Conservation (phyloP, 441 rosid genomes). For the Bruguiera hainesii region DNA sequence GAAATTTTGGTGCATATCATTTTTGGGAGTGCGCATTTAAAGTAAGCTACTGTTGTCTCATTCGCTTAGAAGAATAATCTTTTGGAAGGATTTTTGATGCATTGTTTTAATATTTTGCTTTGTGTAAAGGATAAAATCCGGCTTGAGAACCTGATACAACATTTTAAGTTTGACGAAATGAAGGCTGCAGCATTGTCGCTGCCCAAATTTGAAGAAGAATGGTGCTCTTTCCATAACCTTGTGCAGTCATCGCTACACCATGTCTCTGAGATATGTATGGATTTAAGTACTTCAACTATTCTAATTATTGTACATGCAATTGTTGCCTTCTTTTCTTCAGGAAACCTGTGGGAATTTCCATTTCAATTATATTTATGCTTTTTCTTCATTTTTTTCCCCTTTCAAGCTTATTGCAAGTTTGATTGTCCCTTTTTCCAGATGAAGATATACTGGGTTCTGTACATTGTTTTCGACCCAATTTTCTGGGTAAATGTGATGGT, state of each 20-base stretch:
- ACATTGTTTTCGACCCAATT: constrained; percentile 12
- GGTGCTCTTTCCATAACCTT: constrained; percentile 86
- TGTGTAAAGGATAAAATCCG: constrained; percentile 74
- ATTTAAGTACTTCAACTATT: constrained; percentile 3
- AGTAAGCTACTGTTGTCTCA: constrained; percentile 36
- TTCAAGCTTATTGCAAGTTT: neutral
- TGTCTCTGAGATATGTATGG: constrained; percentile 71
- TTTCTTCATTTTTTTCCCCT: constrained; percentile 1
- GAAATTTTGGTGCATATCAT: constrained; percentile 74
- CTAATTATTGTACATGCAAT: neutral
- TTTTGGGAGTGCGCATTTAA: constrained; percentile 88
- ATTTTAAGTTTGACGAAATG: constrained; percentile 36
- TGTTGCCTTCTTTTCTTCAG: constrained; percentile 1
- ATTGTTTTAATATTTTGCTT: constrained; percentile 23
- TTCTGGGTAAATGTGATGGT: constrained; percentile 15
- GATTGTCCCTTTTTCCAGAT: neutral
- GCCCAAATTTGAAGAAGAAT: constrained; percentile 74
- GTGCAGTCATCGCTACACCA: constrained; percentile 67
- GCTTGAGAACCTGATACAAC: constrained; percentile 54
- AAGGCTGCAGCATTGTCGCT: constrained; percentile 34
- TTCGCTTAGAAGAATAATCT: constrained; percentile 7
- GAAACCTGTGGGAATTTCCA: neutral
- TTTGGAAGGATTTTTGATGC: constrained; percentile 16
- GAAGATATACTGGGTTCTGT: neutral
- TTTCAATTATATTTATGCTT: neutral